Conservation (phyloP, 106 monocot genomes). For the Dendrobium catenatum region DNA sequence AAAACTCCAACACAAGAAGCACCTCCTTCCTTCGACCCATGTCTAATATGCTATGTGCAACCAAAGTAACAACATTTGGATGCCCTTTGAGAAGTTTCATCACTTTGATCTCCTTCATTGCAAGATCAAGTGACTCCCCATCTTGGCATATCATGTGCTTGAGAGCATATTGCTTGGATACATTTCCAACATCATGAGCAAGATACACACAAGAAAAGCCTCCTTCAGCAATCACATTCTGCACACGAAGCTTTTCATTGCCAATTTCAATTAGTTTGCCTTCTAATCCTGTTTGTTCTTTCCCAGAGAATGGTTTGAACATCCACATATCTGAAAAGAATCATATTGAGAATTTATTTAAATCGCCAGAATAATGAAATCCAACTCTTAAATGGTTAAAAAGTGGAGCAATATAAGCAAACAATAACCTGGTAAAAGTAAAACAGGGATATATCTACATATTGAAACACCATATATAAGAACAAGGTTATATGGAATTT, state of each 20-base stretch:
- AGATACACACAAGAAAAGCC: conserved; percentile 95
- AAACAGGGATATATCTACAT: not conserved
- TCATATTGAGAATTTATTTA: not conserved
- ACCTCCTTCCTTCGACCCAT: conserved; percentile 82
- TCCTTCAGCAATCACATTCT: conserved; percentile 79
- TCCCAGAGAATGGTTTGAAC: conserved; percentile 69
- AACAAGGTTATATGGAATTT: not conserved
- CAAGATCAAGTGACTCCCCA: conserved; percentile 65
- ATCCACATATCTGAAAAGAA: conserved; percentile 54
- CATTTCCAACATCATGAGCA: conserved; percentile 45
- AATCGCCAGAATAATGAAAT: not conserved
- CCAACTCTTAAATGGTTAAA: not conserved
- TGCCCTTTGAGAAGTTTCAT: conserved; percentile 83
- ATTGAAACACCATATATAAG: not conserved
- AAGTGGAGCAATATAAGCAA: not conserved
- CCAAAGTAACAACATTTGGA: conserved; percentile 75
- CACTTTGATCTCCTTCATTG: conserved; percentile 79
- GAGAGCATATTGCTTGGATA: conserved; percentile 80
- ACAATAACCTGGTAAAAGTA: not conserved
- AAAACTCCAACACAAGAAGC: conserved; percentile 84
- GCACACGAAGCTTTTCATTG: conserved; percentile 61
- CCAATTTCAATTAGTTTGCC: conserved; percentile 71
- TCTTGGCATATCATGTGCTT: conserved; percentile 95
- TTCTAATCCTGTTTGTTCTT: conserved; percentile 74
- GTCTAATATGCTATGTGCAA: conserved; percentile 61